Evolutionary conservation across 2,329 filamentous ascomycete species (phyloP), one percentile per base, ranked within the genome.

Genomic region (Fusarium odoratissimum): DNA sequence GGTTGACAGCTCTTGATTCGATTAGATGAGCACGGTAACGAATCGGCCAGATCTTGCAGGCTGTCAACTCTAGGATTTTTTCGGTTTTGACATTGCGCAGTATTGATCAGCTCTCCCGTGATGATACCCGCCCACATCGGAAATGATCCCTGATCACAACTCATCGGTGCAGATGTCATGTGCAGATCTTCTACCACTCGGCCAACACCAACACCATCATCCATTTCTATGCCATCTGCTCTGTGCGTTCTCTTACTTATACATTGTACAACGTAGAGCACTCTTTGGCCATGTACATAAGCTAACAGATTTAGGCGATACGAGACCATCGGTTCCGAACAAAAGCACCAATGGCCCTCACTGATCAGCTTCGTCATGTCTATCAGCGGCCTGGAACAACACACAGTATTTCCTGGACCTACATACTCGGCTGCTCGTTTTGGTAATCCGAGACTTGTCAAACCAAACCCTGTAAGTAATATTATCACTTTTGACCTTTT

Each of bases 301-400:
- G 30, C 21, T 44, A 13, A 14, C 31, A 9, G 21, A 35, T 41
- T 25, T 35, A 54, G 44, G 49, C 31, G 64, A 19, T 44, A 33
- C 25, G 44, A 44, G 40, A 19, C 46, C 52, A 19, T 57, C 64
- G 63, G 64, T 60, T 64, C 60, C 42, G 56, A 70, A 45, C 28
- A 46, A 37, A 9, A 44, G 17, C 41, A 21, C 41, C 33, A 37
- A 35, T 40, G 49, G 28, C 35, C 49, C 62, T 55, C n/a, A 38
- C 40, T 31, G 33, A 28, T 52, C 37, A 17, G 28, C 52, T 49
- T 56, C 56, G 44, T 67, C 38, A 60, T 44, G 52, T 72, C 60
- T 66, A 56, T 60, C 65, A 62, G 51, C 44, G 41, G 44, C 61
- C 40, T 61, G 62, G 59, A 48, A 59, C 57, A 71, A 33, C 30